Percentiles rank a stretch among this genome's conserved stretches.
Evolutionary conservation across 441 rosid species (phyloP).

Genomic region (Gossypium schwendimanii): DNA sequence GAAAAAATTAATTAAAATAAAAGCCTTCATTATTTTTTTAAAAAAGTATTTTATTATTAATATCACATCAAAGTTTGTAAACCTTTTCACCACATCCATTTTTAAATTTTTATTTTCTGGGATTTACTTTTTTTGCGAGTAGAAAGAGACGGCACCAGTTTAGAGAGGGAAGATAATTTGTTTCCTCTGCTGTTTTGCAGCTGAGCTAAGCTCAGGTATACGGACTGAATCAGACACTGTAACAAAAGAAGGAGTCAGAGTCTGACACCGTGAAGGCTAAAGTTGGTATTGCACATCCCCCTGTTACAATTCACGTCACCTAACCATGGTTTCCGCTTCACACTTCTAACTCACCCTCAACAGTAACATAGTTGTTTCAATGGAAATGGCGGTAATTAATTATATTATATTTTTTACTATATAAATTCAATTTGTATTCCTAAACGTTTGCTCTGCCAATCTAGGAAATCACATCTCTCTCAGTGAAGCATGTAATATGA

Average conservation of each 20-base stretch:
- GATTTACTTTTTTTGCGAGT: constrained; percentile 5
- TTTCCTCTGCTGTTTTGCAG: constrained; percentile 18
- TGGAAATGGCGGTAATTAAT: neutral
- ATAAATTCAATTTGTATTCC: too few species aligned
- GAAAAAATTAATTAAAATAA: neutral
- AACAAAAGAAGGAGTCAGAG: constrained; percentile 1
- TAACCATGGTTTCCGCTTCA: neutral
- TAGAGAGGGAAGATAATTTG: constrained; percentile 20
- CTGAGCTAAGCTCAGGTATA: neutral
- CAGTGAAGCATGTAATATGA: too few species aligned
- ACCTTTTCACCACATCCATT: neutral
- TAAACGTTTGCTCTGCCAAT: too few species aligned
- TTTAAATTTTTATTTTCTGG: neutral
- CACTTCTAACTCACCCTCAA: neutral
- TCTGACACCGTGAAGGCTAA: neutral
- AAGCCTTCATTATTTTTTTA: neutral
- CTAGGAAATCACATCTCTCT: too few species aligned
- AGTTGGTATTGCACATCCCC: neutral
- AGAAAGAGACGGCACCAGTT: constrained; percentile 42
- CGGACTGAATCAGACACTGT: constrained; percentile 13
- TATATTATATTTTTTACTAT: too few species aligned
- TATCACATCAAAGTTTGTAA: constrained; percentile 12
- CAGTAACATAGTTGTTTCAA: neutral
- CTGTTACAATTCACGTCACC: neutral
- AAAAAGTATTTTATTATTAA: constrained; percentile 1